These are phyloP conservation scores for Tuber aestivum DNA, from an alignment of 495 filamentous ascomycete species.

Conservation along the genomic window DNA sequence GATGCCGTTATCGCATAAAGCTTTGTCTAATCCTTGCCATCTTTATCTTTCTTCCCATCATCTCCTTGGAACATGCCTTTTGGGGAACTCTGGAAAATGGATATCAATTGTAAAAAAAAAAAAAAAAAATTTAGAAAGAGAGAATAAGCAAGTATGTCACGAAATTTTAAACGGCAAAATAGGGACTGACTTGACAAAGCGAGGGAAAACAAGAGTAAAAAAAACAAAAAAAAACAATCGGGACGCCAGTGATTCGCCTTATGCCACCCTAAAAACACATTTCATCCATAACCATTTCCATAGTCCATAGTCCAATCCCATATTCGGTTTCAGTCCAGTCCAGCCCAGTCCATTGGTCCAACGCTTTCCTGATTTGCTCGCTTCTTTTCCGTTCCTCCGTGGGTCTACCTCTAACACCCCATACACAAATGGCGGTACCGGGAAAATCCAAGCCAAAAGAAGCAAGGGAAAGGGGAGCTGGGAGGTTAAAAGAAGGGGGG, in stretches of 20 bases:
- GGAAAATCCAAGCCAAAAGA: slow-evolving; percentile 30
- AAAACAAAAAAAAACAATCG: slow-evolving; percentile 24
- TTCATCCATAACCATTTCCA: background rate
- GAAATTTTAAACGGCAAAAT: background rate
- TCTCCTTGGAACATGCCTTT: background rate
- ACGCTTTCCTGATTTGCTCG: background rate
- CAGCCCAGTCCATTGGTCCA: background rate
- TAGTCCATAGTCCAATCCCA: background rate
- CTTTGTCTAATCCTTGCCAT: background rate
- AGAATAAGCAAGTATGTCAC: background rate
- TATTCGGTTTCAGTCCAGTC: background rate
- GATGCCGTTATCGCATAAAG: background rate
- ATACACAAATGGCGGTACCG: slow-evolving; percentile 22
- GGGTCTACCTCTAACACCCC: slow-evolving; percentile 1
- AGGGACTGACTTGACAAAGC: slow-evolving; percentile 26
- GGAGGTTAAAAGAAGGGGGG: slow-evolving; percentile 24
- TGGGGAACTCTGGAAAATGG: slow-evolving; percentile 1
- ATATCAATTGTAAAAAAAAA: background rate
- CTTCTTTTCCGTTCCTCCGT: background rate
- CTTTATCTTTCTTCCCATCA: background rate
- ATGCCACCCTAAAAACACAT: slow-evolving; percentile 6
- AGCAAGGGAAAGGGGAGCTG: slow-evolving; percentile 25
- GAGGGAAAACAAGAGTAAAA: slow-evolving; percentile 22
- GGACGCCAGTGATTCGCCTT: slow-evolving; percentile 35
- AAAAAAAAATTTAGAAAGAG: background rate